Evolutionary conservation across 495 filamentous ascomycete species (phyloP).

Genomic region (Aspergillus conjunctus): DNA sequence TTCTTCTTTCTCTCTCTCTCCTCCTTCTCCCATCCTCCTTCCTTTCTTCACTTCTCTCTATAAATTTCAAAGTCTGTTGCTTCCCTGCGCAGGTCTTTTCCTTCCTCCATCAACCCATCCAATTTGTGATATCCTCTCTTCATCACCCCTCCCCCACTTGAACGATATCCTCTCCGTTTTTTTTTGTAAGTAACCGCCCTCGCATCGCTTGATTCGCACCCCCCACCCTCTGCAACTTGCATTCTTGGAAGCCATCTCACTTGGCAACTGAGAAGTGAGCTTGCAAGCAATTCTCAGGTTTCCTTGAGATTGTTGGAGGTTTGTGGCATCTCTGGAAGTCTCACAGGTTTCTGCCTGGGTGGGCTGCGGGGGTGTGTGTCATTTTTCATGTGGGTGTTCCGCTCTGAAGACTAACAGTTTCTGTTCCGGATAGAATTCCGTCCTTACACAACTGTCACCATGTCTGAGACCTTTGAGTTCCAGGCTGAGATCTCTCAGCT

Average conservation of each 20-base stretch:
- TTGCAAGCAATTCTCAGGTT: no score
- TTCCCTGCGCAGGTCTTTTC: slow-evolving; percentile 7
- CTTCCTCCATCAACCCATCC: slow-evolving; percentile 1
- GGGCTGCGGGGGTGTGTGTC: background rate
- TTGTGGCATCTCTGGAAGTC: no score
- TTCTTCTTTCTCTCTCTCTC: slow-evolving; percentile 16
- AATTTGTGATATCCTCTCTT: slow-evolving; percentile 1
- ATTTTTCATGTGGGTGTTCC: background rate
- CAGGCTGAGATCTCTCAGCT: slow-evolving; percentile 99
- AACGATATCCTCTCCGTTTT: slow-evolving; percentile 3
- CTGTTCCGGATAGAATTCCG: slow-evolving; percentile 19
- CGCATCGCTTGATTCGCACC: slow-evolving; percentile 7
- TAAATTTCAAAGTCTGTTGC: slow-evolving; percentile 14
- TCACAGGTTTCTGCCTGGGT: background rate
- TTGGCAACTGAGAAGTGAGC: no score
- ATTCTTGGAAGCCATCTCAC: background rate
- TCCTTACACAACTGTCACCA: slow-evolving; percentile 50
- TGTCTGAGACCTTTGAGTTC: slow-evolving; percentile 98
- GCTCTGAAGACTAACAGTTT: slow-evolving; percentile 5
- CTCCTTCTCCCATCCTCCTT: slow-evolving; percentile 8
- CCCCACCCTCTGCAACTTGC: slow-evolving; percentile 2
- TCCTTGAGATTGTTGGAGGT: no score
- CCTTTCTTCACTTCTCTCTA: slow-evolving; percentile 9
- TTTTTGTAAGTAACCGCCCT: slow-evolving; percentile 17
- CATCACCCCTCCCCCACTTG: slow-evolving; percentile 5